Conservation (phyloP, 2,329 filamentous ascomycete species). For the Tolypocladium tropicale region DNA sequence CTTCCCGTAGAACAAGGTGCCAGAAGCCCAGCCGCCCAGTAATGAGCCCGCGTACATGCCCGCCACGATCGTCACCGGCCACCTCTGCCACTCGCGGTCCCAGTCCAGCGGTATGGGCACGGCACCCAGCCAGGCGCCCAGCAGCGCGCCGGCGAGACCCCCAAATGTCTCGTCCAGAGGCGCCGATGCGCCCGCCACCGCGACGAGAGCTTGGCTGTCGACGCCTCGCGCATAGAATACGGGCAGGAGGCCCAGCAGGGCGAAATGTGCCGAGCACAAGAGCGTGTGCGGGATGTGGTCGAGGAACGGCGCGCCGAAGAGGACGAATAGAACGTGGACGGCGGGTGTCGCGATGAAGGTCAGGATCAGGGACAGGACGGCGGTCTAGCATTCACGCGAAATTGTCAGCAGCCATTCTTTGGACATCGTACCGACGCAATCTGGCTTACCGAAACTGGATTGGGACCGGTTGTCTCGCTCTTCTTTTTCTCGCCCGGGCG, state of each 20-base stretch:
- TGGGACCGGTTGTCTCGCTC: conserved; percentile 30
- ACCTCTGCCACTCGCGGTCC: conserved; percentile 99
- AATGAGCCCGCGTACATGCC: conserved; percentile 74
- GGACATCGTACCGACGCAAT: not conserved
- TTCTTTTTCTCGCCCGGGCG: conserved; percentile 47
- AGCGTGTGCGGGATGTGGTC: conserved; percentile 70
- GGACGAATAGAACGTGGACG: conserved; percentile 56
- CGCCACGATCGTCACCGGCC: conserved; percentile 83
- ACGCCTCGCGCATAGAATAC: conserved; percentile 81
- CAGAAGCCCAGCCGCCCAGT: conserved; percentile 55
- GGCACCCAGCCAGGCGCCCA: conserved; percentile 88
- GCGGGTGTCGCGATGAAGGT: conserved; percentile 60
- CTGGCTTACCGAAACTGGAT: conserved; percentile 34
- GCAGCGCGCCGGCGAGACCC: conserved; percentile 61
- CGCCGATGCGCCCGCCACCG: conserved; percentile 53
- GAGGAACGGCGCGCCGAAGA: conserved; percentile 86
- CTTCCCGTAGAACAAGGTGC: conserved; percentile 36
- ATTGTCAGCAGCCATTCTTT: not conserved
- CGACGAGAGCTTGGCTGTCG: conserved; percentile 59
- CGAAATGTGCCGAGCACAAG: conserved; percentile 71
- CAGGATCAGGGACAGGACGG: conserved; percentile 41
- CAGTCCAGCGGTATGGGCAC: conserved; percentile 94
- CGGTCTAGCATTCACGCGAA: conserved; percentile 21
- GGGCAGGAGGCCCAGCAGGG: conserved; percentile 67
- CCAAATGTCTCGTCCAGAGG: conserved; percentile 82